Conservation (phyloP, 2,329 filamentous ascomycete species). For the Kalaharituber pfeilii region DNA sequence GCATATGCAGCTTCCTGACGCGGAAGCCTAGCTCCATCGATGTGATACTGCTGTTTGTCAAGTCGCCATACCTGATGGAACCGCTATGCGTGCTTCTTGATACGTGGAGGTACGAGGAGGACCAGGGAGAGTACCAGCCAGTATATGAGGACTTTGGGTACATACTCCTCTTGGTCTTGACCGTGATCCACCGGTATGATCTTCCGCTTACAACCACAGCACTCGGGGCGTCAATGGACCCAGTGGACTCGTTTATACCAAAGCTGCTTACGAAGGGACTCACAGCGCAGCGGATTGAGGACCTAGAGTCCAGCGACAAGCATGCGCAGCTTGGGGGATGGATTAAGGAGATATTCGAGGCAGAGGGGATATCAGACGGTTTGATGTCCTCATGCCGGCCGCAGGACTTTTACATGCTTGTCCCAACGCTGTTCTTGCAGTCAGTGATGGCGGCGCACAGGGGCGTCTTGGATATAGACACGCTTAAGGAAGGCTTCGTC, state of each 20-base stretch:
- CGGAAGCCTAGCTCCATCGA: conserved; percentile 56
- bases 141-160: conserved; percentile 75
- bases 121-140: conserved; percentile 59
- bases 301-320: conserved; percentile 46
- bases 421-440: conserved; percentile 60
- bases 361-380: conserved; percentile 57
- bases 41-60: conserved; percentile 58
- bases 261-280: conserved; percentile 46
- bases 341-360: conserved; percentile 63
- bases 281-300: conserved; percentile 38
- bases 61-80: conserved; percentile 48
- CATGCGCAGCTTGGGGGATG: conserved; percentile 51
- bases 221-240: conserved; percentile 7
- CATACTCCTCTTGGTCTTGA: conserved; percentile 54
- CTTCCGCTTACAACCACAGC: conserved; percentile 40
- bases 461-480: conserved; percentile 48
- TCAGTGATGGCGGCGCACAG: conserved; percentile 53
- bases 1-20: conserved; percentile 54
- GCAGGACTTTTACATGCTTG: conserved; percentile 63
- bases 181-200: conserved; percentile 58
- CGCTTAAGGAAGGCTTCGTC: conserved; percentile 47
- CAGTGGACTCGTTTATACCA: conserved; percentile 37
- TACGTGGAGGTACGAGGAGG: conserved; percentile 60
- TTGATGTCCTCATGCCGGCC: conserved; percentile 67
- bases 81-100: conserved; percentile 61